Evolutionary conservation across 331 rosid genomes (phyloP), one percentile per base, ranked within the genome.

Genomic region (Quercus lobata): DNA sequence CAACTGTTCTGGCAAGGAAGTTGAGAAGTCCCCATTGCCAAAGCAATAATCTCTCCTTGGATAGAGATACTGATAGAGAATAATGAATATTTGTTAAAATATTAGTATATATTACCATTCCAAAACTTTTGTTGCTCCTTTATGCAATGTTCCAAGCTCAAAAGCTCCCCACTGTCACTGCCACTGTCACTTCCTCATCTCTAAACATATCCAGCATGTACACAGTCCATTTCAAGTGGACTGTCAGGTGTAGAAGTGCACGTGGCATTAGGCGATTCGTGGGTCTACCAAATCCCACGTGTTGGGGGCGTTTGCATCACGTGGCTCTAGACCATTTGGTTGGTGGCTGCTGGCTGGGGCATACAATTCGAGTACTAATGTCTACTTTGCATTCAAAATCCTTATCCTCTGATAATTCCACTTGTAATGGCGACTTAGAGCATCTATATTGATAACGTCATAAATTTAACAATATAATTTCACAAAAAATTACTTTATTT

Each of bases 231-330:
- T 12, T 72, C 85, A 75, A 80, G 84, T 75, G 87, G 68, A 73
- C 74, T 0, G 71, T 84, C 73, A 61, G 76, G 66, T 73, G 15
- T 3, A 9, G 32, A 0, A 1, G 17, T 21, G 27, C 41, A 81
- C 80, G 76, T 88, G 92, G 78, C 89, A 19, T 0, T 4, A 5
- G 34, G 1, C 73, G 11, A 84, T 83, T 80, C 1, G 88, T 22
- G 11, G 18, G 6, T 18, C 27, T 57, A 55, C 78, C 82, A 34
- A 78, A 79, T 90, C 91, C 91, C 94, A 91, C 94, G 92, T 91
- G 97, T 76, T 74, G 24, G 56, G 8, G 79, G 75, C 78, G 60
- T 71, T 72, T 29, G 2, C 17, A 27, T 91, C 92, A 86, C 91
- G 94, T 89, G 96, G 96, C 72, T 82, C 55, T 75, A 80, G 83